Base-by-base conservation (phyloP, 192 early-diverging fungal genomes). In the Rhizophagus sp. region DNA sequence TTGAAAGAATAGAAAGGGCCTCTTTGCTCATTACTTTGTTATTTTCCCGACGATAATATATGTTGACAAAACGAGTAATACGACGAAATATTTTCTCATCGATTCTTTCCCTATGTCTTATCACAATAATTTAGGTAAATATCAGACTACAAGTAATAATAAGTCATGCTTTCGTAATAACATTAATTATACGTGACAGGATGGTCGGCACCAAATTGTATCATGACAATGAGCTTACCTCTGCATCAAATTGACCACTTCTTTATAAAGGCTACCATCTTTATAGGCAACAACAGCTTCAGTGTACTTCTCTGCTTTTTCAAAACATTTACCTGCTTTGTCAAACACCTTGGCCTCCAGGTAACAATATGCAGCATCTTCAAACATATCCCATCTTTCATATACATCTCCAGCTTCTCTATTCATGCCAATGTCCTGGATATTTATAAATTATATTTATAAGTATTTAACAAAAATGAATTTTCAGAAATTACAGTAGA, bases 1-100 rank as follows among this genome's bases (percentile, higher is more conserved):
- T 74, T 50, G 73, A 3, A 74, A 74, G 25, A 52, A 74, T 0
- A 3, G 73, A 49, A 39, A 74, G 73, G 11, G 73, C 73, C 30
- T 34, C 25, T 50, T 74, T 22, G 50, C 44, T 50, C 73, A 50
- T 74, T 13, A 61, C 24, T 44, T 25, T 52, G 11, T 74, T 27
- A 47, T 74, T 61, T 7, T 36, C 30, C 30, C 30, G 24, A 19
- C 69, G 69, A 71, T 71, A 71, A 71, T 71, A 30, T 25, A 41
- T 44, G 41, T 71, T 41, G n/a, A 50, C 47, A 74, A 47, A 44
- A 30, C 25, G 47, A 11, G 25, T 52, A 39, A 74, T 52, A 10
- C 41, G 47, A 8, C 41, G 27, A n/a, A 75, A 36, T 30, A 36
- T 34, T 9, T 75, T 75, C 50, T 75, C 33, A 13, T 75, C 57